Conservation (phyloP, 495 filamentous ascomycete genomes). For the Aspergillus sclerotiicarbonarius region DNA sequence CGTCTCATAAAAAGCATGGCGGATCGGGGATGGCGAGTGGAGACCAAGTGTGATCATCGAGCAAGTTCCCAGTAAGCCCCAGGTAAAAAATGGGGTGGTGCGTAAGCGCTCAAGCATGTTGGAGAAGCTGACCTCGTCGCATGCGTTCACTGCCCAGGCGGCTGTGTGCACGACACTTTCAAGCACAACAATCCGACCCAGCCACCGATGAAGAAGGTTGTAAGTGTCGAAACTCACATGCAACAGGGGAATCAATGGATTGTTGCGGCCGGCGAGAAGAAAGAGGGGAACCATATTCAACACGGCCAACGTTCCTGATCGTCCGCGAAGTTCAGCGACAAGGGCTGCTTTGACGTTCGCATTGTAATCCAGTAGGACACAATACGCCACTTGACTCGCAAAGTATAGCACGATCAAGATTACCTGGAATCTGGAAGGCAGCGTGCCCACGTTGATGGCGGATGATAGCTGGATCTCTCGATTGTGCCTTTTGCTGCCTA, state of each 20-base stretch:
- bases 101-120: slow-evolving; percentile 57
- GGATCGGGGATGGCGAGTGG: slow-evolving; percentile 71
- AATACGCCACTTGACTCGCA: slow-evolving; percentile 75
- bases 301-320: slow-evolving; percentile 76
- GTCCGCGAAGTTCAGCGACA: slow-evolving; percentile 71
- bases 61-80: slow-evolving; percentile 49
- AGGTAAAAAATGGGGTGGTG: slow-evolving; percentile 60
- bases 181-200: slow-evolving; percentile 80
- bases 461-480: slow-evolving; percentile 80
- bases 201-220: slow-evolving; percentile 93
- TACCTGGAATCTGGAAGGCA: slow-evolving; percentile 83
- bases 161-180: slow-evolving; percentile 73
- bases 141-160: slow-evolving; percentile 61
- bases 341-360: slow-evolving; percentile 46
- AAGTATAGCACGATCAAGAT: slow-evolving; percentile 71
- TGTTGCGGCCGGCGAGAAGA: slow-evolving; percentile 87
- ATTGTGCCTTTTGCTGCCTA: slow-evolving; percentile 83
- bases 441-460: slow-evolving; percentile 83
- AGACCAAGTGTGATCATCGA: slow-evolving; percentile 63
- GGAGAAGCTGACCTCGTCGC: slow-evolving; percentile 41
- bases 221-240: slow-evolving; percentile 94
- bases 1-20: slow-evolving; percentile 88
- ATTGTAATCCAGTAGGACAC: slow-evolving; percentile 68
- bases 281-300: slow-evolving; percentile 93
- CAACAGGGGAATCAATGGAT: slow-evolving; percentile 79